Conservation (phyloP, 768 basidiomycete species). For the Cystofilobasidium macerans region DNA sequence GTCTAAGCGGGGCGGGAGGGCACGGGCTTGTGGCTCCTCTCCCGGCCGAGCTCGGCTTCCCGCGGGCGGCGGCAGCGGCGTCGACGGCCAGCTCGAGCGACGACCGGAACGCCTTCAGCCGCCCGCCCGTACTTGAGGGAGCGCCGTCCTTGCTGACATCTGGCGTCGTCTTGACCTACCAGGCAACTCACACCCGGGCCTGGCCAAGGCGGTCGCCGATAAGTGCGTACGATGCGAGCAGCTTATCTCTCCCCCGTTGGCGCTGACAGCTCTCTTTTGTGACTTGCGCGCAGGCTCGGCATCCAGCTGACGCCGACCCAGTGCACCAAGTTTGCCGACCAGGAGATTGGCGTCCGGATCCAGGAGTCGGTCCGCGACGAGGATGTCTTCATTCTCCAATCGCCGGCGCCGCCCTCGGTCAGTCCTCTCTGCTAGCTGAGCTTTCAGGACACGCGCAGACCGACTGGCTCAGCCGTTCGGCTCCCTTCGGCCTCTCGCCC, state of each 20-base stretch:
- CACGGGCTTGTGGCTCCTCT: background rate
- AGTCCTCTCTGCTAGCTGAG: slow-evolving; percentile 41
- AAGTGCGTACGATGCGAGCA: slow-evolving; percentile 51
- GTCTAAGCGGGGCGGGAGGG: too few species aligned
- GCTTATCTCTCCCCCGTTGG: background rate
- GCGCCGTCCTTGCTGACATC: background rate
- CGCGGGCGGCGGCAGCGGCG: too few species aligned
- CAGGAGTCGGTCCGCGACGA: slow-evolving; percentile 92
- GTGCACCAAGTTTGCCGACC: slow-evolving; percentile 28
- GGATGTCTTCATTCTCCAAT: slow-evolving; percentile 95
- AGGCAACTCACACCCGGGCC: slow-evolving; percentile 98
- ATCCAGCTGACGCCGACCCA: slow-evolving; percentile 25
- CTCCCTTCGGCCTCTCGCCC: background rate
- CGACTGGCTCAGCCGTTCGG: background rate
- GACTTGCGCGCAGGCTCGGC: slow-evolving; percentile 16
- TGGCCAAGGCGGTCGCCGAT: slow-evolving; percentile 89
- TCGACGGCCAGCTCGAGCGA: too few species aligned
- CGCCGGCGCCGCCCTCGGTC: slow-evolving; percentile 57
- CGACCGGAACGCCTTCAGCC: too few species aligned
- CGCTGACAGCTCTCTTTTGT: background rate
- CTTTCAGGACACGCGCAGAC: too few species aligned
- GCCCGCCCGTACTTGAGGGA: too few species aligned
- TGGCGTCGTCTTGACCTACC: slow-evolving; percentile 18
- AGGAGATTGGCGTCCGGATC: slow-evolving; percentile 79
- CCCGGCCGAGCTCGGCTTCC: too few species aligned